Percentiles rank a stretch among this genome's conserved stretches.
Evolutionary conservation across 805 yeast species (phyloP).

Genomic region (Starmerella lactis-condensi): DNA sequence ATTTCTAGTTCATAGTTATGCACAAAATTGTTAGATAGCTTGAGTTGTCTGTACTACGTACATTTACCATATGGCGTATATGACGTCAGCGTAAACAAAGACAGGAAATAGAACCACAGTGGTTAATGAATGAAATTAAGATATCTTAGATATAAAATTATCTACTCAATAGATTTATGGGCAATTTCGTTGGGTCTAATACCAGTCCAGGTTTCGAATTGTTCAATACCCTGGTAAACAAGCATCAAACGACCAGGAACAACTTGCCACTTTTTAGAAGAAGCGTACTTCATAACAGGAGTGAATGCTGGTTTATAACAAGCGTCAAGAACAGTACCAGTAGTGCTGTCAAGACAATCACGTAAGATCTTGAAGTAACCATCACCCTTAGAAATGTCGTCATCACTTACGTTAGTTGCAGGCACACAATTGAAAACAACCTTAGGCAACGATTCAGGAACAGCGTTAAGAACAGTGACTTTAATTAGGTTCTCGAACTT

Average conservation of each 20-base stretch:
- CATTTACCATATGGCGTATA: too few relatives aligned
- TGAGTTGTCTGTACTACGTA: too few relatives aligned
- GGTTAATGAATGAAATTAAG: too few relatives aligned
- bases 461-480: slow-evolving; percentile 37
- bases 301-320: slow-evolving; percentile 84
- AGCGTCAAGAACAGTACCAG: slow-evolving; percentile 60
- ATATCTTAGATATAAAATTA: too few relatives aligned
- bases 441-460: slow-evolving; percentile 27
- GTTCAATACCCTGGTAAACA: slow-evolving; percentile 81
- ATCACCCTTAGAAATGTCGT: too few relatives aligned
- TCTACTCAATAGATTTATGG: slow-evolving; percentile 11
- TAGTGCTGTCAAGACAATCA: slow-evolving; percentile 6
- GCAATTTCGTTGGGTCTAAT: slow-evolving; percentile 19
- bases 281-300: slow-evolving; percentile 66
- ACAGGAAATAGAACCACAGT: too few relatives aligned
- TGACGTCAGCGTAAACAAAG: too few relatives aligned
- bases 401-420: slow-evolving; percentile 9
- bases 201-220: slow-evolving; percentile 54
- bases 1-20: too few relatives aligned
- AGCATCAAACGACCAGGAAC: slow-evolving; percentile 84
- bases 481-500: slow-evolving; percentile 37
- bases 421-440: slow-evolving; percentile 22
- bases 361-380: background rate
- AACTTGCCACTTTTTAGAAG: slow-evolving; percentile 52
- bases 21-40: too few relatives aligned